These are phyloP conservation scores for Talaromyces sp. DNA, from an alignment of 2,329 filamentous ascomycete genomes.

Conservation along the genomic window DNA sequence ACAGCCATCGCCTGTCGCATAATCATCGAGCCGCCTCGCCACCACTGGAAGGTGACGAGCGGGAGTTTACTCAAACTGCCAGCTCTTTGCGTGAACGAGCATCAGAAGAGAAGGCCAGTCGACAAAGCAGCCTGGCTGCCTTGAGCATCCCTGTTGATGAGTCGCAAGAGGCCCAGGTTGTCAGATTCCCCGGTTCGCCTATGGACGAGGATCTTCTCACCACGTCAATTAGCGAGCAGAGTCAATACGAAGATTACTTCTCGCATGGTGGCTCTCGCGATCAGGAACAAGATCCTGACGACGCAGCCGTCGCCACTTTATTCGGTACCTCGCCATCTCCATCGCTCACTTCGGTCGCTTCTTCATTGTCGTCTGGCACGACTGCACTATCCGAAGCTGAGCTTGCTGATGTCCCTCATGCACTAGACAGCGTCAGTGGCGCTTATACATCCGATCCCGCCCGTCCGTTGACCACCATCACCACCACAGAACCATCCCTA, in stretches of 20 bases:
- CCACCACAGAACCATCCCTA: slow-evolving; percentile 23
- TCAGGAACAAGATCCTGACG: slow-evolving; percentile 31
- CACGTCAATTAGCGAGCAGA: slow-evolving; percentile 26
- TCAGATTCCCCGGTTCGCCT: slow-evolving; percentile 29
- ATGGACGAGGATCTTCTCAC: slow-evolving; percentile 32
- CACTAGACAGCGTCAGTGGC: slow-evolving; percentile 14
- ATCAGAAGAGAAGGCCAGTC: slow-evolving; percentile 36
- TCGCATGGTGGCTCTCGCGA: slow-evolving; percentile 27
- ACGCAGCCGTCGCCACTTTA: slow-evolving; percentile 34
- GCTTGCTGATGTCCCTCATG: slow-evolving; percentile 23
- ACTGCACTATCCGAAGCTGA: slow-evolving; percentile 35
- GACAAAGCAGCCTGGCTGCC: slow-evolving; percentile 38
- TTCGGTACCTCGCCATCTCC: slow-evolving; percentile 44
- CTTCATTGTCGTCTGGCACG: slow-evolving; percentile 42
- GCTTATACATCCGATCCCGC: slow-evolving; percentile 3
- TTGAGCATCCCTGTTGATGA: slow-evolving; percentile 16
- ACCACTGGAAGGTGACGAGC: slow-evolving; percentile 88
- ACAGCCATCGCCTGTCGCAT: slow-evolving; percentile 52
- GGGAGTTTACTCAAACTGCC: slow-evolving; percentile 94
- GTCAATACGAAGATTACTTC: slow-evolving; percentile 36
- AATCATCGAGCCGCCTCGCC: slow-evolving; percentile 75
- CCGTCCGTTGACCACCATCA: neutral
- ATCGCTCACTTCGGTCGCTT: slow-evolving; percentile 40
- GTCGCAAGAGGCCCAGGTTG: slow-evolving; percentile 26
- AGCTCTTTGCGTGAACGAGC: slow-evolving; percentile 68